Evolutionary conservation across 2,329 filamentous ascomycete species (phyloP).

Genomic region (Coniella lustricola): DNA sequence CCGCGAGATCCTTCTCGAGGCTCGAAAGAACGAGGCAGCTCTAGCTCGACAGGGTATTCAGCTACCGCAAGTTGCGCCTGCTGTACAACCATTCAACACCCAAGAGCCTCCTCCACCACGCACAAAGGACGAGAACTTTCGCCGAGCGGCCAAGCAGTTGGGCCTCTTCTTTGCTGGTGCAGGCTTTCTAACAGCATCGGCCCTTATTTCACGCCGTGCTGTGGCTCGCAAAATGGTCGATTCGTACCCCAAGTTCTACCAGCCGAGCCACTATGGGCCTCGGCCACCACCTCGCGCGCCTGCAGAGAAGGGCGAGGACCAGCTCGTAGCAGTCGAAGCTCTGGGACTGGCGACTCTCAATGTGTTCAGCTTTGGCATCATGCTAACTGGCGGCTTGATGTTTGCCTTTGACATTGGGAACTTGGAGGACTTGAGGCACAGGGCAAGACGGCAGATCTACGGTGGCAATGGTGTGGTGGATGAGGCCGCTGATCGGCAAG

Average conservation of each 20-base stretch:
- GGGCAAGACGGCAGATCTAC: constrained; percentile 37
- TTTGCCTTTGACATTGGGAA: constrained; percentile 73
- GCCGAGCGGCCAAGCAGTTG: constrained; percentile 53
- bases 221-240: constrained; percentile 55
- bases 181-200: constrained; percentile 66
- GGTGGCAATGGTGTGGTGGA: constrained; percentile 29
- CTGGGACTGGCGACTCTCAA: constrained; percentile 84
- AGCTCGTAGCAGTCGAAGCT: constrained; percentile 72
- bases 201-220: constrained; percentile 64
- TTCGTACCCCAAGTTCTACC: constrained; percentile 65
- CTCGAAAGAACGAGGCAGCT: constrained; percentile 1
- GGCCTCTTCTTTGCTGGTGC: constrained; percentile 68
- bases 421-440: constrained; percentile 54
- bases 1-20: background rate
- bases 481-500: constrained; percentile 50
- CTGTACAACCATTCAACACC: background rate
- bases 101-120: constrained; percentile 1
- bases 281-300: constrained; percentile 20
- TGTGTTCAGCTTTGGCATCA: constrained; percentile 66
- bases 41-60: background rate
- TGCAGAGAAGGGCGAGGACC: constrained; percentile 46
- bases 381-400: constrained; percentile 64
- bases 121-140: constrained; percentile 19
- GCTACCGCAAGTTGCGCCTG: background rate
- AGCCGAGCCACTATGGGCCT: constrained; percentile 43